Evolutionary conservation across 805 yeast species (phyloP).

Genomic region (Saccharomycopsis capsularis): DNA sequence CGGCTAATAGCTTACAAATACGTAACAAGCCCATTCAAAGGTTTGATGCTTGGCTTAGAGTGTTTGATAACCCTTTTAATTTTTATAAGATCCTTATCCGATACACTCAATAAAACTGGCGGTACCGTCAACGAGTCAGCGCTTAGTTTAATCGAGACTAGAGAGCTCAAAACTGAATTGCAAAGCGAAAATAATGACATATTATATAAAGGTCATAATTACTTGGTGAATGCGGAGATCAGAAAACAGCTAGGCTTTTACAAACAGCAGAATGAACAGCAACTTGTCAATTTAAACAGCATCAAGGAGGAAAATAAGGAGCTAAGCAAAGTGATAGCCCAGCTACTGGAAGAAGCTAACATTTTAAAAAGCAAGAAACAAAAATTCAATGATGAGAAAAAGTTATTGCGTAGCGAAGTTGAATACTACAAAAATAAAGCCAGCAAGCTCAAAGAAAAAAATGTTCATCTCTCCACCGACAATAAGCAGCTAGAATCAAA

Average conservation of each 20-base stretch:
- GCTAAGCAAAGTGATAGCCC: background rate
- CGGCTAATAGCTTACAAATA: background rate
- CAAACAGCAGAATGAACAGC: background rate
- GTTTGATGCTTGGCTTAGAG: background rate
- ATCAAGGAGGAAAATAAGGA: background rate
- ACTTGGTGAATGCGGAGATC: background rate
- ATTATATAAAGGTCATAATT: too few relatives aligned
- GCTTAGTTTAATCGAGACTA: background rate
- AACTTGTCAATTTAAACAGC: background rate
- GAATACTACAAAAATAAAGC: background rate
- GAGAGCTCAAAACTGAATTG: background rate
- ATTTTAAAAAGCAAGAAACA: background rate
- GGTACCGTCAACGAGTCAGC: background rate
- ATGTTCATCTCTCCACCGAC: background rate
- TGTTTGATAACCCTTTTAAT: background rate
- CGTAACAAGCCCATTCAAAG: background rate
- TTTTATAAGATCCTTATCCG: background rate
- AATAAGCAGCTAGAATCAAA: background rate
- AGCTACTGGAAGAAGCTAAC: background rate
- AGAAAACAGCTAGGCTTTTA: background rate
- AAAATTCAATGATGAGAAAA: background rate
- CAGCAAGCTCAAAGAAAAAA: background rate
- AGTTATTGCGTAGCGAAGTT: background rate
- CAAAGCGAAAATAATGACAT: background rate
- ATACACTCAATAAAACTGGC: too few relatives aligned